Evolutionary conservation across 805 yeast species (phyloP).

Genomic region (Ogataea corticis): DNA sequence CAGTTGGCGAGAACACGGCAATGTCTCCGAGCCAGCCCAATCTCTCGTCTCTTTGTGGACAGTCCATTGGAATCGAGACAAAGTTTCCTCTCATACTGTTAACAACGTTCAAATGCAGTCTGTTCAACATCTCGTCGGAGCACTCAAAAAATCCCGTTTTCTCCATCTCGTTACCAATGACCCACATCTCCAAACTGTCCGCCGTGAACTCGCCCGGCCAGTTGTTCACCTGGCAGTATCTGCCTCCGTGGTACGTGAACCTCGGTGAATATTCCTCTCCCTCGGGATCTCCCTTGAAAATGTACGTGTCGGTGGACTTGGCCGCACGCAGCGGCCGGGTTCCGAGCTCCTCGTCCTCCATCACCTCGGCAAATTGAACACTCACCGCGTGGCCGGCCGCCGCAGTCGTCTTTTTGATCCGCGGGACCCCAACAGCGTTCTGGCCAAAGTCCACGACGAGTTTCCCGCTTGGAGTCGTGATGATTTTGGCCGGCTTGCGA

Average conservation of each 20-base stretch:
- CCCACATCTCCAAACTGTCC: constrained; percentile 20
- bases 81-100: constrained; percentile 29
- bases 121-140: constrained; percentile 19
- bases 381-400: constrained; percentile 20
- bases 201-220: constrained; percentile 19
- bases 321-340: constrained; percentile 26
- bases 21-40: constrained; percentile 33
- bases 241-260: constrained; percentile 29
- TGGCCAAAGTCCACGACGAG: constrained; percentile 29
- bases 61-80: constrained; percentile 28
- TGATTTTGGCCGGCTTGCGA: constrained; percentile 16
- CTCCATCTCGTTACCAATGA: constrained; percentile 20
- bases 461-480: constrained; percentile 23
- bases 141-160: constrained; percentile 24
- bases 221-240: constrained; percentile 25
- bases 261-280: constrained; percentile 26
- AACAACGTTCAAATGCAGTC: constrained; percentile 20
- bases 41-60: constrained; percentile 32
- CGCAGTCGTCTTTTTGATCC: constrained; percentile 17
- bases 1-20: constrained; percentile 27
- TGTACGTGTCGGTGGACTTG: constrained; percentile 21
- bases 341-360: constrained; percentile 29
- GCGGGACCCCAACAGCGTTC: constrained; percentile 26
- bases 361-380: constrained; percentile 26
- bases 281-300: constrained; percentile 18